A percentile compares a stretch with the other conserved stretches of the same genome.
These are phyloP conservation scores for Schizothecium vesticola DNA, from an alignment of 495 filamentous ascomycete genomes.

Conservation along the genomic window DNA sequence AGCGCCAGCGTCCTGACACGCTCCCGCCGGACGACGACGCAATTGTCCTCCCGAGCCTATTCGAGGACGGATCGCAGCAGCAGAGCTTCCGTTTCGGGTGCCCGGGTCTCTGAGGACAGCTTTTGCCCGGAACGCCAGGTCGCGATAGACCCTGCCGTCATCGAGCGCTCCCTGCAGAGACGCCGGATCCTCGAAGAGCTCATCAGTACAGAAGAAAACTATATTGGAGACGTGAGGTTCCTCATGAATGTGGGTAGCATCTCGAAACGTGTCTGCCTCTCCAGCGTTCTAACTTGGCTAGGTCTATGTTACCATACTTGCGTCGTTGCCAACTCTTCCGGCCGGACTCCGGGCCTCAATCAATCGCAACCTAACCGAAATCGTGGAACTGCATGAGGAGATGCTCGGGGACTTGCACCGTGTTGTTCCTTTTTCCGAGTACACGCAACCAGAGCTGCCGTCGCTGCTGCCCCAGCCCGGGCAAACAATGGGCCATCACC, in stretches of 20 bases:
- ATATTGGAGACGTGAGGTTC: constrained; percentile 79
- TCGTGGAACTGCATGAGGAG: constrained; percentile 66
- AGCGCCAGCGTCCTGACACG: constrained; percentile 60
- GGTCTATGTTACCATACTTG: constrained; percentile 64
- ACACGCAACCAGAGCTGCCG: constrained; percentile 43
- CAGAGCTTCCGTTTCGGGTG: constrained; percentile 52
- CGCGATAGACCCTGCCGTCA: constrained; percentile 64
- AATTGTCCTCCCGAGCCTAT: constrained; percentile 47
- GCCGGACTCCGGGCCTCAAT: constrained; percentile 53
- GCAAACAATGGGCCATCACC: constrained; percentile 36
- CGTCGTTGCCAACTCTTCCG: constrained; percentile 53
- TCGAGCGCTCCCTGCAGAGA: constrained; percentile 64
- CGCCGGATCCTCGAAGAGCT: constrained; percentile 78
- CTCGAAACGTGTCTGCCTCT: not conserved
- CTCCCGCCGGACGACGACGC: constrained; percentile 47
- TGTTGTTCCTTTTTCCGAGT: constrained; percentile 57
- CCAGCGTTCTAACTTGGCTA: constrained; percentile 24
- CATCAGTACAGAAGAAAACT: constrained; percentile 78
- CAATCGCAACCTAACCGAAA: constrained; percentile 61
- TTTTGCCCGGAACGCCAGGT: constrained; percentile 46
- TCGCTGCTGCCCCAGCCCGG: constrained; percentile 9
- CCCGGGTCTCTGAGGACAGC: constrained; percentile 64
- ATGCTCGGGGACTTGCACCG: constrained; percentile 60
- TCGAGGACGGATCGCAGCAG: constrained; percentile 59
- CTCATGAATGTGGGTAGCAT: constrained; percentile 64